These are phyloP conservation scores for Amaranthus tricolor DNA, from an alignment of 179 eudicot species.

Conservation along the genomic window DNA sequence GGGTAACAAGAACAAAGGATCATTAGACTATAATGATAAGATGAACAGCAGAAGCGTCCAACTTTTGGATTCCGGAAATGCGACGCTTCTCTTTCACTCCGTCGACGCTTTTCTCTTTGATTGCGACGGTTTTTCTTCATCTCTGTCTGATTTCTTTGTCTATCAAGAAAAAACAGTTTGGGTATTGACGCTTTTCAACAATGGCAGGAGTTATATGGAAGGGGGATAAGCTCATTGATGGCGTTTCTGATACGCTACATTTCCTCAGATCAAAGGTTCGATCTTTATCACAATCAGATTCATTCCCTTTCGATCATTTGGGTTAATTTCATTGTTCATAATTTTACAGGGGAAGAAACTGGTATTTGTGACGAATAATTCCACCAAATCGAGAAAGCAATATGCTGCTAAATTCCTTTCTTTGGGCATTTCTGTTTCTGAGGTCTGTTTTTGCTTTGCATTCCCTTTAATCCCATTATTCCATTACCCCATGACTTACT, in stretches of 20 bases:
- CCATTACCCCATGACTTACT: background rate
- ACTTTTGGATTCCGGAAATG: constrained; percentile 36
- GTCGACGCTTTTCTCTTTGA: constrained; percentile 80
- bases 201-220: constrained; percentile 79
- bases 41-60: constrained; percentile 12
- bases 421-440: constrained; percentile 69
- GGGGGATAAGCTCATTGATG: constrained; percentile 75
- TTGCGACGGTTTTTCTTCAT: constrained; percentile 55
- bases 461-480: too few species aligned
- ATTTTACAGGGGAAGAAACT: constrained; percentile 59
- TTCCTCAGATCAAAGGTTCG: constrained; percentile 57
- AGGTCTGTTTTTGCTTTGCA: constrained; percentile 10
- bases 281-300: background rate
- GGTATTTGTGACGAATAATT: constrained; percentile 79
- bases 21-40: background rate
- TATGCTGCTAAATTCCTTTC: constrained; percentile 63
- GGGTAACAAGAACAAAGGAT: too few species aligned
- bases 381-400: constrained; percentile 68
- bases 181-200: background rate
- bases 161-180: background rate
- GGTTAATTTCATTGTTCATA: background rate
- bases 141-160: background rate
- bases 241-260: constrained; percentile 59
- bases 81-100: constrained; percentile 36
- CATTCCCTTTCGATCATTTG: background rate